Percentiles rank a stretch among this genome's conserved stretches.
Conservation (phyloP, 208 protist genomes). For the Histomonas meleagridis region DNA sequence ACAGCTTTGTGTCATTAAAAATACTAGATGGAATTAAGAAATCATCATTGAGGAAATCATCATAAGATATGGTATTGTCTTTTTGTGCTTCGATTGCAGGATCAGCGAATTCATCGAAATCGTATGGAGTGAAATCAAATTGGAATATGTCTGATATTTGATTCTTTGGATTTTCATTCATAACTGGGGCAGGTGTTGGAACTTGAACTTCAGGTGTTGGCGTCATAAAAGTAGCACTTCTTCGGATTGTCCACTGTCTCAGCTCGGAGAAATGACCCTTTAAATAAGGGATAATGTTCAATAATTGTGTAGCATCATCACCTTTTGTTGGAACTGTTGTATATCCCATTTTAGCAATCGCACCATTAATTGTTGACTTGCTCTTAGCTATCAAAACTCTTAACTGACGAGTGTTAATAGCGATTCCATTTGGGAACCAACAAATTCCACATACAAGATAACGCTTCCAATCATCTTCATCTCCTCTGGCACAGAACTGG, state of each 20-base stretch:
- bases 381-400: not conserved
- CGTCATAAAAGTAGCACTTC: too few relatives aligned
- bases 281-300: not conserved
- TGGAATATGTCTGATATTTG: too few relatives aligned
- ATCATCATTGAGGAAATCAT: too few relatives aligned
- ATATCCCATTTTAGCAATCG: not conserved
- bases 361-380: slow-evolving; percentile 12
- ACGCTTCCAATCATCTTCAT: slow-evolving; percentile 18
- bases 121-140: too few relatives aligned
- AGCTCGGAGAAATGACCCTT: not conserved
- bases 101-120: too few relatives aligned
- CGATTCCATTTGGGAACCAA: not conserved
- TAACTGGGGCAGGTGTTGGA: too few relatives aligned
- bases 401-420: not conserved
- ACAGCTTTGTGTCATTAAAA: too few relatives aligned
- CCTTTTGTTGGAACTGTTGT: not conserved
- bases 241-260: not conserved
- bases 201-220: too few relatives aligned
- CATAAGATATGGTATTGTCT: too few relatives aligned
- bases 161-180: too few relatives aligned
- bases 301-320: not conserved
- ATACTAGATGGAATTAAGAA: too few relatives aligned
- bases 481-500: not conserved
- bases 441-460: not conserved
- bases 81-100: too few relatives aligned